These are phyloP conservation scores for Hericium rajendrae DNA, from an alignment of 768 basidiomycete species.

Conservation along the genomic window DNA sequence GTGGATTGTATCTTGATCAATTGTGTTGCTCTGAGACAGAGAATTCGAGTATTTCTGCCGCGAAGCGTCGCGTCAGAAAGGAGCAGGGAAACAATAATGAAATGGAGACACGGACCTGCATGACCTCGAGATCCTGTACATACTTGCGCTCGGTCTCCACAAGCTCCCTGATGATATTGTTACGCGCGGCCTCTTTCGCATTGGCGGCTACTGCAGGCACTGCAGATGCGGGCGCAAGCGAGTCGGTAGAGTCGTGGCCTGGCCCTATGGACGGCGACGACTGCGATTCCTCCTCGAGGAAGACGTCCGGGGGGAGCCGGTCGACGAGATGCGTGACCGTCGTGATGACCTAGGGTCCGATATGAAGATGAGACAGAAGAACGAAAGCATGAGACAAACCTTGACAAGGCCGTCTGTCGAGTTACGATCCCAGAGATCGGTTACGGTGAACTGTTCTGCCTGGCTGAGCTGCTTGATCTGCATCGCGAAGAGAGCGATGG, in stretches of 20 bases:
- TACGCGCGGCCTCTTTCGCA: slow-evolving; percentile 57
- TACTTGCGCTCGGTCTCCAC: slow-evolving; percentile 94
- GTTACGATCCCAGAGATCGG: slow-evolving; percentile 83
- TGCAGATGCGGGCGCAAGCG: slow-evolving; percentile 36
- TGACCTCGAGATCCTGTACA: slow-evolving; percentile 91
- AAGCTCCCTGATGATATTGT: slow-evolving; percentile 79
- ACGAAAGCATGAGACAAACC: slow-evolving; percentile 35
- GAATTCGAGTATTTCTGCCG: slow-evolving; percentile 81
- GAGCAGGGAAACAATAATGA: neutral
- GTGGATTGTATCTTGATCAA: slow-evolving; percentile 94
- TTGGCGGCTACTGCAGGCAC: slow-evolving; percentile 33
- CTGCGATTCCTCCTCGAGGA: slow-evolving; percentile 46
- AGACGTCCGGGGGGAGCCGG: slow-evolving; percentile 58
- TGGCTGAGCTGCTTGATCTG: slow-evolving; percentile 64
- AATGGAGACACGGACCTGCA: slow-evolving; percentile 58
- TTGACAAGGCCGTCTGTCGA: slow-evolving; percentile 94
- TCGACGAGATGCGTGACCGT: slow-evolving; percentile 82
- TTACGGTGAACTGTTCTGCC: slow-evolving; percentile 81
- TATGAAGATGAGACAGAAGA: slow-evolving; percentile 3
- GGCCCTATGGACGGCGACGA: slow-evolving; percentile 41
- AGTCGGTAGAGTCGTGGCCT: slow-evolving; percentile 53
- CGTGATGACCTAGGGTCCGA: slow-evolving; percentile 60
- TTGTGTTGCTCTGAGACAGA: slow-evolving; percentile 69
- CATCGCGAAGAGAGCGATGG: slow-evolving; percentile 88
- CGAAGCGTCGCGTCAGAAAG: neutral